A percentile compares a stretch with the other conserved stretches of the same genome.
Conservation (phyloP, 495 filamentous ascomycete species). For the Aspergillus mulundensis region DNA sequence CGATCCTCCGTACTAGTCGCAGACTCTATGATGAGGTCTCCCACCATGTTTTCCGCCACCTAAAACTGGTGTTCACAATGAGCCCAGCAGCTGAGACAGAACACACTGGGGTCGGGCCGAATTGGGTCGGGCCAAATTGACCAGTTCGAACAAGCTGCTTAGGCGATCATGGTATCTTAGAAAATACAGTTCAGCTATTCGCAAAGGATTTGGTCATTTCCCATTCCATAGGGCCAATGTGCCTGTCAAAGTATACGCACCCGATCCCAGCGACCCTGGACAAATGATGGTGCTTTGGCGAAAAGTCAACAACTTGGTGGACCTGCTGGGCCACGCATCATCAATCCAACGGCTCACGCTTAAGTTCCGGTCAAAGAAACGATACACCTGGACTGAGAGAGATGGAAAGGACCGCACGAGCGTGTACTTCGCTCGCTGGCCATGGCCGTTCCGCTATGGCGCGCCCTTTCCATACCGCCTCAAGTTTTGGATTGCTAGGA, state of each 20-base stretch:
- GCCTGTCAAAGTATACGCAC: background rate
- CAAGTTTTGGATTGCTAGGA: background rate
- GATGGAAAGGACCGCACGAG: background rate
- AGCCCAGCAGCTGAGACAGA: no score
- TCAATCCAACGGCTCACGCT: background rate
- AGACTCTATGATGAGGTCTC: background rate
- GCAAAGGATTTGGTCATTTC: background rate
- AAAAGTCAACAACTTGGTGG: background rate
- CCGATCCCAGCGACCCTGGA: background rate
- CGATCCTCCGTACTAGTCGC: background rate
- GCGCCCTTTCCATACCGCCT: background rate
- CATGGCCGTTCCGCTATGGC: background rate
- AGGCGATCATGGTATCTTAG: background rate
- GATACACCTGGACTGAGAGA: no score
- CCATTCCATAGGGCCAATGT: background rate
- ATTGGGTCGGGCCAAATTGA: no score
- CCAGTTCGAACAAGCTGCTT: background rate
- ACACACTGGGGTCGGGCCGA: no score
- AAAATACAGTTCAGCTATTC: background rate
- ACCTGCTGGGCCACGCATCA: background rate
- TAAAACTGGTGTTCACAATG: background rate
- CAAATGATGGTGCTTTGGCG: background rate
- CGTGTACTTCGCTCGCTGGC: background rate
- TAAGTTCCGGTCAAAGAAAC: background rate
- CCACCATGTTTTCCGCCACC: background rate